Conservation (phyloP, 2,329 filamentous ascomycete species). For the Fusarium albosuccineum region DNA sequence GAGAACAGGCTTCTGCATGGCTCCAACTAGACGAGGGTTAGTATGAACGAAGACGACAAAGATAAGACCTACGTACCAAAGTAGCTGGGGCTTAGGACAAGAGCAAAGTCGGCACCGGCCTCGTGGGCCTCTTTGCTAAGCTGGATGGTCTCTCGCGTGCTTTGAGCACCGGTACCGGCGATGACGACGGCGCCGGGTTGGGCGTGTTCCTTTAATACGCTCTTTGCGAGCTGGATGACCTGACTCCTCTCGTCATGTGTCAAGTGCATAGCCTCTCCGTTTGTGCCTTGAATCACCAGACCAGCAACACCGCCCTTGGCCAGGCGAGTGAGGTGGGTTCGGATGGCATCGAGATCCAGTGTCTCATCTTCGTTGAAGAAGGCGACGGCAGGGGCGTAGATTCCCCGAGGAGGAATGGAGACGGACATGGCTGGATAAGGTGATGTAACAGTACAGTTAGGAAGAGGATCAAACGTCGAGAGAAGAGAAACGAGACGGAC, state of each 20-base stretch:
- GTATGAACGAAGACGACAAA: not conserved
- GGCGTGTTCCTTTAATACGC: conserved; percentile 70
- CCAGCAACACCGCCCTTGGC: conserved; percentile 74
- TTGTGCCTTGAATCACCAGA: conserved; percentile 79
- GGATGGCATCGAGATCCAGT: conserved; percentile 66
- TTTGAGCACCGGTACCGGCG: conserved; percentile 77
- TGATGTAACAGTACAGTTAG: no score
- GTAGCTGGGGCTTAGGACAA: conserved; percentile 78
- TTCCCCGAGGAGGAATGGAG: conserved; percentile 51
- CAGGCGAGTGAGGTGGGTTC: conserved; percentile 68
- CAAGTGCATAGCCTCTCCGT: conserved; percentile 80
- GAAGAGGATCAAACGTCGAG: not conserved
- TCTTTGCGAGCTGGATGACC: conserved; percentile 72
- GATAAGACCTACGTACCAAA: conserved; percentile 63
- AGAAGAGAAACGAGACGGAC: not conserved
- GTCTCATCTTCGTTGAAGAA: conserved; percentile 71
- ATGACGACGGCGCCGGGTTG: conserved; percentile 72
- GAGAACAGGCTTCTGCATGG: conserved; percentile 62
- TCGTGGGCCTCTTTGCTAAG: conserved; percentile 73
- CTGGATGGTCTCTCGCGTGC: conserved; percentile 75
- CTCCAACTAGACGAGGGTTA: conserved; percentile 9
- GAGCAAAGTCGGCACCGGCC: conserved; percentile 75
- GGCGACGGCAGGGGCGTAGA: conserved; percentile 73
- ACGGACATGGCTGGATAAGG: not conserved
- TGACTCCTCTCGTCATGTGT: conserved; percentile 73